These are phyloP conservation scores for Amoeboaphelidium occidentale DNA, from an alignment of 371 early-diverging fungal species.

Conservation along the genomic window DNA sequence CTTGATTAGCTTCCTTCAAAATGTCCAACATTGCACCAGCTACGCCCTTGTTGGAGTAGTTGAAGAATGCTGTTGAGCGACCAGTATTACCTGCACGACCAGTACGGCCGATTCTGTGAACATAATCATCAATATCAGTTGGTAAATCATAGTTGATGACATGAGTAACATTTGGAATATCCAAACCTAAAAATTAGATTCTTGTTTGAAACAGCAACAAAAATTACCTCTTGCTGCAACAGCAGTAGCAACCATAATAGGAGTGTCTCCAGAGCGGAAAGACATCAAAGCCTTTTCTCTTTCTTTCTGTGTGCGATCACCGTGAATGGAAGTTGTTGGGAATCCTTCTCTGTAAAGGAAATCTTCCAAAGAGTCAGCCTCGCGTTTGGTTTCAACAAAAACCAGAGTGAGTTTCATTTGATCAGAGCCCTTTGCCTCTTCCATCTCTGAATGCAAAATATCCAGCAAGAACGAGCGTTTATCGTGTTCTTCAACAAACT, in stretches of 20 bases:
- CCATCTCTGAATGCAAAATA: slow-evolving; percentile 36
- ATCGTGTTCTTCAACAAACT: slow-evolving; percentile 64
- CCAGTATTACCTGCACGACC: slow-evolving; percentile 76
- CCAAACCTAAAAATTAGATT: too few species aligned
- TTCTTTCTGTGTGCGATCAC: slow-evolving; percentile 85
- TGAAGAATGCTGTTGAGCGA: slow-evolving; percentile 44
- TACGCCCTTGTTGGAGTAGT: slow-evolving; percentile 16
- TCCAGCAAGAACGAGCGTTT: slow-evolving; percentile 56
- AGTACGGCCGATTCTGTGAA: slow-evolving; percentile 97
- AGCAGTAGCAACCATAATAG: slow-evolving; percentile 95
- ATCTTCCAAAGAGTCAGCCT: slow-evolving; percentile 48
- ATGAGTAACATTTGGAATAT: slow-evolving; percentile 83
- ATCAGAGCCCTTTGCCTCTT: slow-evolving; percentile 19
- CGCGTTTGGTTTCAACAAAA: slow-evolving; percentile 60
- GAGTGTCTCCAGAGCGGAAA: slow-evolving; percentile 73
- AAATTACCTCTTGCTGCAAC: slow-evolving; percentile 97
- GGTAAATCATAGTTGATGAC: slow-evolving; percentile 96
- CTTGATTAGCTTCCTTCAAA: slow-evolving; percentile 47
- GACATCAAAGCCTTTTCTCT: slow-evolving; percentile 76
- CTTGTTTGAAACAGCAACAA: too few species aligned
- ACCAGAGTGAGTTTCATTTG: slow-evolving; percentile 39
- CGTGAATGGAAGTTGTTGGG: slow-evolving; percentile 87
- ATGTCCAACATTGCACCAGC: slow-evolving; percentile 40
- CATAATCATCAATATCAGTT: slow-evolving; percentile 88
- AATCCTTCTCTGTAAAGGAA: slow-evolving; percentile 35